Evolutionary conservation across 345 rosid genomes (phyloP), one percentile per base, ranked within the genome.

Genomic region (Eutrema yunnanense): DNA sequence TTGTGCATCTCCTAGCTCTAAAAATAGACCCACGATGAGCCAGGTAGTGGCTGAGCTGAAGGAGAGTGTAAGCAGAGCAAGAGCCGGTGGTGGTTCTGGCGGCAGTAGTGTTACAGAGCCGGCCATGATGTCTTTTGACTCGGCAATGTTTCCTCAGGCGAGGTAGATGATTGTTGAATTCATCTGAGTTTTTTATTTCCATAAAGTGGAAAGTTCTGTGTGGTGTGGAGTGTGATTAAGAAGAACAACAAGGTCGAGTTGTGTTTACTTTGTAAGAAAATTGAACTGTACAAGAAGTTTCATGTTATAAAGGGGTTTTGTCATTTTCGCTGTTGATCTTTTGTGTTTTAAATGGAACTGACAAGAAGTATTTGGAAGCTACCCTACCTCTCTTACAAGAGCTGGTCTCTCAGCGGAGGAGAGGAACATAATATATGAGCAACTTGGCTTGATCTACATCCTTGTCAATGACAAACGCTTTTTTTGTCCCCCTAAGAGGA

Each of bases 21-120:
- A 7, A 29, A 57, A 48, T 50, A 78, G 88, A 58, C 90, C 88
- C 1, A 60, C 72, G 8, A 84, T 84, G 83, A 83, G 65, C 50
- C 42, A 69, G 0, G 71, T 85, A 4, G 78, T 85, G 46, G 26
- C 42, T 52, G 89, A 77, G 32, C 56, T 85, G 29, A 81, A 76
- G 34, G 81, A 79, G 29, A 83, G 87, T 60, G 63, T 79, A 48
- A 62, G 71, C 37, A 60, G 62, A 19, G 73, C 70, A 12, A 37
- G 64, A 68, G 52, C 26, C 2, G 26, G 16, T 62, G 65, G 64
- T 27, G 79, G 73, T 67, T 60, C 73, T 1, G 62, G 38, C 9
- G 33, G 34, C 32, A 74, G 48, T n/a, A 59, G 62, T 58, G 2
- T 33, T 42, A 74, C 73, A 3, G 73, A 22, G 34, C 78, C 73